Evolutionary conservation across 208 protist genomes (phyloP).

Genomic region (Trypanosoma platydactyli): DNA sequence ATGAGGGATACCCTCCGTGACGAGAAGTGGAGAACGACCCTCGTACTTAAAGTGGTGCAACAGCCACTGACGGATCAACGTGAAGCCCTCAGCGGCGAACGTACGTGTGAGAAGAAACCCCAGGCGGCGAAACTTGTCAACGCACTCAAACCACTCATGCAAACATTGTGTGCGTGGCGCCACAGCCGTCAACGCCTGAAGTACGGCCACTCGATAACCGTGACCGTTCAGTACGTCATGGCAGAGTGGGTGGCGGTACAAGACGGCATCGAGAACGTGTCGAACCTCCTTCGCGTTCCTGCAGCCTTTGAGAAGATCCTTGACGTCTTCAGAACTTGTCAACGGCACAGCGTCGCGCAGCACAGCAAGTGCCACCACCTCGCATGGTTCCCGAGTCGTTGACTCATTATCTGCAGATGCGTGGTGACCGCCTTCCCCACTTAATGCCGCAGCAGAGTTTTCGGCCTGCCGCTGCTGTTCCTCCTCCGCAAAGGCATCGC

Average conservation of each 20-base stretch:
- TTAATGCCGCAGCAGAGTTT: background rate
- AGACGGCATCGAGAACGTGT: conserved; percentile 65
- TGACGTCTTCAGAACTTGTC: conserved; percentile 48
- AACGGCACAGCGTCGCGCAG: conserved; percentile 53
- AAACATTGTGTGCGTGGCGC: conserved; percentile 54
- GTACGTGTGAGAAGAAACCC: conserved; percentile 82
- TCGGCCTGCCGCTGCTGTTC: background rate
- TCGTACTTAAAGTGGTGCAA: conserved; percentile 51
- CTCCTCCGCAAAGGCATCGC: conserved; percentile 20
- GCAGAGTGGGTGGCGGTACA: conserved; percentile 71
- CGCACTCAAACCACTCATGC: conserved; percentile 83
- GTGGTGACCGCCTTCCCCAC: background rate
- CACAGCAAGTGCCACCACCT: conserved; percentile 36
- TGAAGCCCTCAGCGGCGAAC: conserved; percentile 83
- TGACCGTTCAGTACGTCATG: conserved; percentile 84
- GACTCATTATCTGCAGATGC: background rate
- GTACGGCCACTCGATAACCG: conserved; percentile 71
- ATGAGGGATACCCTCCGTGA: conserved; percentile 69
- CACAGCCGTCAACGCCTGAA: conserved; percentile 66
- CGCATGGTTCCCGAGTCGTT: conserved; percentile 22
- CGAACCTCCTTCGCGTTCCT: conserved; percentile 80
- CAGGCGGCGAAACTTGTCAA: conserved; percentile 59
- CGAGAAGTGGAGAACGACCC: conserved; percentile 65
- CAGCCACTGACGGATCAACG: conserved; percentile 71
- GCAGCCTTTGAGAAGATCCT: conserved; percentile 52